phyloP scores from a whole-genome alignment of 2,329 filamentous ascomycete species.

The Ophiocordyceps unilateralis region DNA sequence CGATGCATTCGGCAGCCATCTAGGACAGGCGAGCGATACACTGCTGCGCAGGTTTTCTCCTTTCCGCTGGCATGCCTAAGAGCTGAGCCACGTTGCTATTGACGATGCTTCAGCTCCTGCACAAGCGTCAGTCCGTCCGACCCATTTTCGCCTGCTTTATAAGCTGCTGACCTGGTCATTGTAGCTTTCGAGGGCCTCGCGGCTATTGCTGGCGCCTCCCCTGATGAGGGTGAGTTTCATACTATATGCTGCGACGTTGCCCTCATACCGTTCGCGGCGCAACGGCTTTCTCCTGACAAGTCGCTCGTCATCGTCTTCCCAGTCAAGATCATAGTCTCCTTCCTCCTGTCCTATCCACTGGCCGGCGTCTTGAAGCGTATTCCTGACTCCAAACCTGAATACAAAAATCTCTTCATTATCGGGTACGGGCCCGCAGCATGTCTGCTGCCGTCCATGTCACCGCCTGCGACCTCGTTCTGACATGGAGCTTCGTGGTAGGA shows the following conservation, averaged over 20 bases:
- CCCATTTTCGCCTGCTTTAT: not conserved
- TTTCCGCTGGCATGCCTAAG: not conserved
- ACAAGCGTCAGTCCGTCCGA: slow-evolving; percentile 6
- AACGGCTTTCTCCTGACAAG: not conserved
- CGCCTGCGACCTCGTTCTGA: not conserved
- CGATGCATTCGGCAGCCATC: not conserved
- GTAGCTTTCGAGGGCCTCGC: slow-evolving; percentile 19
- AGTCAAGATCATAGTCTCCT: slow-evolving; percentile 90
- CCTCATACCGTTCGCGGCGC: slow-evolving; percentile 2
- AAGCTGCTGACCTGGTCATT: not conserved
- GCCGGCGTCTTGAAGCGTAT: slow-evolving; percentile 78
- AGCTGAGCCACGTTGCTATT: not conserved
- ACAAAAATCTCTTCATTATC: slow-evolving; percentile 81
- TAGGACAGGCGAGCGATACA: not conserved
- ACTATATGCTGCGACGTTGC: too few relatives aligned
- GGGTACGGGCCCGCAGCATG: slow-evolving; percentile 24
- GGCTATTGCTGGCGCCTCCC: slow-evolving; percentile 14
- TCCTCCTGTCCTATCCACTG: slow-evolving; percentile 82
- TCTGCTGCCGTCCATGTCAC: not conserved
- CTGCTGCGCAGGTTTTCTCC: not conserved
- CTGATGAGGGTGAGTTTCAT: slow-evolving; percentile 18
- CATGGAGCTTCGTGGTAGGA: slow-evolving; percentile 23
- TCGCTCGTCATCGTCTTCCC: not conserved
- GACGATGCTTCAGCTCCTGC: slow-evolving; percentile 6
- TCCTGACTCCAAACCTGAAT: slow-evolving; percentile 64